Evolutionary conservation across 306 rosid genomes (phyloP).

Genomic region (Cicer arietinum): DNA sequence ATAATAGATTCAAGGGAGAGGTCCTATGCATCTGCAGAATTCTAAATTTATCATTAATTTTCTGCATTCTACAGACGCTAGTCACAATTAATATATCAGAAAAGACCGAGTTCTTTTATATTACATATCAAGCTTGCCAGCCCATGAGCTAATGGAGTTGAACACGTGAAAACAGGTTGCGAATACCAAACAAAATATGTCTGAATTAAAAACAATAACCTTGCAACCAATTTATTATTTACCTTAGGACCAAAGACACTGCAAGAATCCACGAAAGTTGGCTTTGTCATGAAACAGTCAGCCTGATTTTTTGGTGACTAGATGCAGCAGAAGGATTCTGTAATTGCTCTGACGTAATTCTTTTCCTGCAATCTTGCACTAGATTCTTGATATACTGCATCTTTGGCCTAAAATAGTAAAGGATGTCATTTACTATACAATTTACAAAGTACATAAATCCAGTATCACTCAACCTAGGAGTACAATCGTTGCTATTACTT

Average conservation of each 20-base stretch:
- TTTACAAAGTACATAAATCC: slow-evolving; percentile 19
- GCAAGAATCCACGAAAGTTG: slow-evolving; percentile 78
- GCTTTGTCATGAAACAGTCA: slow-evolving; percentile 53
- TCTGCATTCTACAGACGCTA: too few relatives aligned
- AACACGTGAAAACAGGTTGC: background rate
- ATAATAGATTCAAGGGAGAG: too few relatives aligned
- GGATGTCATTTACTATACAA: slow-evolving; percentile 15
- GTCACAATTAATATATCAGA: too few relatives aligned
- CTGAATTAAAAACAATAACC: background rate
- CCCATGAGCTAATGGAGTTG: too few relatives aligned
- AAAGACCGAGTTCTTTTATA: too few relatives aligned
- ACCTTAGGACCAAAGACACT: slow-evolving; percentile 89
- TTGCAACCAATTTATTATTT: slow-evolving; percentile 23
- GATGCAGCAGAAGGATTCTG: slow-evolving; percentile 55
- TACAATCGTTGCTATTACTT: slow-evolving; percentile 85
- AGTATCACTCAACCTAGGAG: slow-evolving; percentile 67
- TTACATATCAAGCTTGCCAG: too few relatives aligned
- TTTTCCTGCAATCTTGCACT: slow-evolving; percentile 68
- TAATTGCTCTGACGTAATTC: slow-evolving; percentile 71
- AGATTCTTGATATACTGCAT: slow-evolving; percentile 65
- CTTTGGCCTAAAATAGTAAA: slow-evolving; percentile 68
- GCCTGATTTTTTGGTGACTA: slow-evolving; percentile 52
- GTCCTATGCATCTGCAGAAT: too few relatives aligned
- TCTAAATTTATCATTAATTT: too few relatives aligned
- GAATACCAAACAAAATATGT: background rate